Evolutionary conservation across 208 protist genomes (phyloP).

Genomic region (Trypanosoma cruzi): DNA sequence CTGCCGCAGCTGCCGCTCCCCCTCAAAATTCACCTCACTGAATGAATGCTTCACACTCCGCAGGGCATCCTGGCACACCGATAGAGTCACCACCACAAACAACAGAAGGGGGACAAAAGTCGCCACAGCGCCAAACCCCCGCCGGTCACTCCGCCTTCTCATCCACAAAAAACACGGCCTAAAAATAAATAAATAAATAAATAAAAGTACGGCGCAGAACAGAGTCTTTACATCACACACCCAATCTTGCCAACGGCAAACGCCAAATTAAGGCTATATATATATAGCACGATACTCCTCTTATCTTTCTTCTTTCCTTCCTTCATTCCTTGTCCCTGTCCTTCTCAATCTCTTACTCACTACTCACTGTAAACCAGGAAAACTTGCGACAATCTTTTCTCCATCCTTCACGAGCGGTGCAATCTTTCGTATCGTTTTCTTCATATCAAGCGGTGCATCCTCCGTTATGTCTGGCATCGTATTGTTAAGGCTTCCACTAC

Average conservation of each 20-base stretch:
- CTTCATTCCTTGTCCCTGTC: too few relatives aligned
- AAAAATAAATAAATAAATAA: conserved; percentile 4
- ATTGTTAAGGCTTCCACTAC: conserved; percentile 54
- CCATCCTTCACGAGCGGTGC: conserved; percentile 84
- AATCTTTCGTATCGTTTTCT: conserved; percentile 74
- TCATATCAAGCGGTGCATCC: conserved; percentile 87
- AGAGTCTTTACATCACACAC: background rate
- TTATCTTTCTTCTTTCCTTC: background rate
- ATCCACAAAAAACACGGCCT: background rate
- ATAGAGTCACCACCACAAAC: background rate
- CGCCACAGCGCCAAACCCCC: background rate
- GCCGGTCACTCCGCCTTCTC: background rate
- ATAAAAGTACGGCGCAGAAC: conserved; percentile 1
- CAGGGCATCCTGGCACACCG: background rate
- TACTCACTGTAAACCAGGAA: conserved; percentile 32
- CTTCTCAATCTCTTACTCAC: background rate
- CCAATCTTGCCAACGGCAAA: background rate
- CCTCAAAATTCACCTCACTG: background rate
- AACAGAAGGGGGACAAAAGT: background rate
- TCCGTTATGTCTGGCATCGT: conserved; percentile 74
- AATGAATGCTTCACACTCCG: background rate
- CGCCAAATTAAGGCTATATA: background rate
- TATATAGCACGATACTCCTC: background rate
- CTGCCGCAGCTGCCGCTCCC: background rate
- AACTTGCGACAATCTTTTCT: conserved; percentile 74